Conservation (phyloP, 208 protist species). For the Wallacemonas sp. region DNA sequence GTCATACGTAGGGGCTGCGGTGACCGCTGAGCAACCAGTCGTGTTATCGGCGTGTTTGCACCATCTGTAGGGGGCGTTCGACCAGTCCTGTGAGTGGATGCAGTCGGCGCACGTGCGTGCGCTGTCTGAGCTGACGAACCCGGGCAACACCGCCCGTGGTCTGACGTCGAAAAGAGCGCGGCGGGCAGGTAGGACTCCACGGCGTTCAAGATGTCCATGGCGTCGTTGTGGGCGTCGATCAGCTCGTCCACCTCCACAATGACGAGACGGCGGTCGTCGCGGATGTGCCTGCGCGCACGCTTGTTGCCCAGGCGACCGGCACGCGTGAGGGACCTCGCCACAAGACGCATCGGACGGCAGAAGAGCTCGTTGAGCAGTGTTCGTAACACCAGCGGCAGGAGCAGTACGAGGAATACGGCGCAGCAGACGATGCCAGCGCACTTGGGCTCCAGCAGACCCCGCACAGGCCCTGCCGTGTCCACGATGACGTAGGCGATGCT, state of each 20-base stretch:
- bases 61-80: too few species aligned
- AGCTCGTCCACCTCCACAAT: slow-evolving; percentile 4
- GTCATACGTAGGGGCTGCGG: too few species aligned
- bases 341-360: background rate
- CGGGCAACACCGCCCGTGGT: too few species aligned
- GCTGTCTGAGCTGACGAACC: too few species aligned
- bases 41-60: too few species aligned
- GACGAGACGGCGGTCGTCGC: background rate
- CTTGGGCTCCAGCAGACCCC: background rate
- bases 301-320: slow-evolving; percentile 4
- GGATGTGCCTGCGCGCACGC: background rate
- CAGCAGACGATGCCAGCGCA: background rate
- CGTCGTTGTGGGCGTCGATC: background rate
- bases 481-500: background rate
- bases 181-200: slow-evolving; percentile 3
- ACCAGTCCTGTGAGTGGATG: too few species aligned
- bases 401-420: background rate
- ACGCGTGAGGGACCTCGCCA: background rate
- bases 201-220: slow-evolving; percentile 3
- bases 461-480: background rate
- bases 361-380: background rate
- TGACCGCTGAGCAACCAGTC: too few species aligned
- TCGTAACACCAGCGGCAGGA: background rate
- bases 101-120: background rate
- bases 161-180: background rate